Base-by-base conservation (phyloP, 305 asterid genomes). In the Solanum hybrid region DNA sequence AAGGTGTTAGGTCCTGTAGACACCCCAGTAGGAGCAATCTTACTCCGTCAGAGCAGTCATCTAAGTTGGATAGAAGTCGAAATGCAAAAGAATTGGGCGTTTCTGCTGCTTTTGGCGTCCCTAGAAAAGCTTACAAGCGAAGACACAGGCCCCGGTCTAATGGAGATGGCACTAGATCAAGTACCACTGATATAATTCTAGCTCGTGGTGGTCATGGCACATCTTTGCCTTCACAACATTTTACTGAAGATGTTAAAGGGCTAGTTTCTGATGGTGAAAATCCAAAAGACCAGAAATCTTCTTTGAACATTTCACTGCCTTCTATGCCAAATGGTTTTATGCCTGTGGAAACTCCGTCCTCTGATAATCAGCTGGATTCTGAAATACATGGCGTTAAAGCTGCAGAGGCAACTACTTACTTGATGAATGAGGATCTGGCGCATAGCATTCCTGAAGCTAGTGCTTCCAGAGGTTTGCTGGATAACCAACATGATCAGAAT, bases 71-170 rank as follows among this genome's bases (percentile, higher is more conserved):
- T 84, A 94, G 91, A 88, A 91, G 88, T 89, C 93, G 88, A 69
- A 94, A 90, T 91, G 93, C 93, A 82, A 92, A 87, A 90, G 95
- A 94, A 90, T 94, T 90, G 89, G 95, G 94, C 37, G 95, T 93
- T 91, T 93, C 99, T 90, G 94, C 97, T 92, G 92, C 95, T 56
- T 93, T 95, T 91, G 90, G 93, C 78, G 79, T 93, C 89, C 98
- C 99, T 36, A 94, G 94, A 91, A 97, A 98, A 92, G 97, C 99
- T 36, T 98, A 97, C 90, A 94, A 89, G 94, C 97, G 99, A 79
- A 92, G 99, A 88, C 35, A 94, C 91, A 95, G 98, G 92, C 91
- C 98, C 88, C 94, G 97, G 60, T 93, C 96, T 69, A 97, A 90
- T 92, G 97, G 95, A 56, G 99, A 97, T 88, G 95, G 93, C 90